Evolutionary conservation across 2,329 filamentous ascomycete genomes (phyloP).

Genomic region (Exophiala lecanii-corni): DNA sequence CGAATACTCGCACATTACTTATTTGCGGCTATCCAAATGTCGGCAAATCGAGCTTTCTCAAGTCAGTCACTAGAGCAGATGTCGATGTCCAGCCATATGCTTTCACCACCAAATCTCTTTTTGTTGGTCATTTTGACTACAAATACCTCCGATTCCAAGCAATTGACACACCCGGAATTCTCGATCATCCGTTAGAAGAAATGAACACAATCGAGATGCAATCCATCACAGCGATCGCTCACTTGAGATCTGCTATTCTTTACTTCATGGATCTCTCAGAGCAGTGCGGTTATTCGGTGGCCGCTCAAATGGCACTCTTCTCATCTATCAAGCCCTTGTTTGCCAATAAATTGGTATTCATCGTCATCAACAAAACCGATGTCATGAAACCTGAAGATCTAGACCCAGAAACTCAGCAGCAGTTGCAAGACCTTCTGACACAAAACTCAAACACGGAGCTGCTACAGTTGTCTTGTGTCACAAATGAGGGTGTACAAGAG

Average conservation of each 20-base stretch:
- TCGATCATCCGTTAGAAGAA: conserved; percentile 95
- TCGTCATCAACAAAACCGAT: conserved; percentile 98
- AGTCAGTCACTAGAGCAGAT: conserved; percentile 87
- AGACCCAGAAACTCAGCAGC: conserved; percentile 68
- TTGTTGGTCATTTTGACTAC: conserved; percentile 97
- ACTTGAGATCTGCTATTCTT: conserved; percentile 87
- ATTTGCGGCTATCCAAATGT: conserved; percentile 98
- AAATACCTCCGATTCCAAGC: conserved; percentile 88
- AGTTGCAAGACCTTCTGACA: conserved; percentile 68
- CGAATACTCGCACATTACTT: conserved; percentile 89
- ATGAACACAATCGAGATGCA: conserved; percentile 99
- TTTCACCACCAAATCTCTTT: conserved; percentile 96
- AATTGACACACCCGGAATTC: conserved; percentile 96
- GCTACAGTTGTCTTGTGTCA: conserved; percentile 90
- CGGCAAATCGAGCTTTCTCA: conserved; percentile 93
- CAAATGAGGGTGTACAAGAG: conserved; percentile 85
- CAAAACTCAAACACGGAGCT: conserved; percentile 89
- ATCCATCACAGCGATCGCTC: conserved; percentile 94
- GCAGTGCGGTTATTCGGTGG: conserved; percentile 91
- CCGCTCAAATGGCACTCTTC: conserved; percentile 91
- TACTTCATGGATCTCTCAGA: conserved; percentile 99
- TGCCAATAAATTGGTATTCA: conserved; percentile 92
- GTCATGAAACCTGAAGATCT: conserved; percentile 82
- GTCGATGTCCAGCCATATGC: conserved; percentile 97
- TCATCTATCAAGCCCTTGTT: conserved; percentile 95